Conservation (phyloP, 1,139 yeast genomes). For the Suhomyces kunorum region DNA sequence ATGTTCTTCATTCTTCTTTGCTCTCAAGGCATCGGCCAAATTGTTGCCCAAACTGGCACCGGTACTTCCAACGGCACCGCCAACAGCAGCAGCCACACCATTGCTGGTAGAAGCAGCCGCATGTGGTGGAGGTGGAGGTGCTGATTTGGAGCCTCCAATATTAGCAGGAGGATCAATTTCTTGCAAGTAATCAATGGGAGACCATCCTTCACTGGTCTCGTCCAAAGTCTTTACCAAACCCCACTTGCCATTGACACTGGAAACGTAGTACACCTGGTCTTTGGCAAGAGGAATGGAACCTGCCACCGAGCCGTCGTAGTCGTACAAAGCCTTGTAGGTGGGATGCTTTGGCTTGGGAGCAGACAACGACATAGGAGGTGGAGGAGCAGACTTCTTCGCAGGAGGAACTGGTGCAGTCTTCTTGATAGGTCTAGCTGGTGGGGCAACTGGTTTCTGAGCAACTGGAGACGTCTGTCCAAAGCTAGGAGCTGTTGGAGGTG, state of each 20-base stretch:
- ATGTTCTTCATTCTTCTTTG: conserved; percentile 64
- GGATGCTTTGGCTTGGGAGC: conserved; percentile 67
- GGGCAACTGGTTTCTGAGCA: conserved; percentile 17
- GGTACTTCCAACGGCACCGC: no score
- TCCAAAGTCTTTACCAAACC: conserved; percentile 80
- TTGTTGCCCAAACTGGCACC: conserved; percentile 53
- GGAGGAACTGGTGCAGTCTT: conserved; percentile 43
- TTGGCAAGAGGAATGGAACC: conserved; percentile 75
- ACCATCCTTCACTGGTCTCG: conserved; percentile 90
- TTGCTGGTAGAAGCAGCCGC: conserved; percentile 13
- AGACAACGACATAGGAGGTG: conserved; percentile 56
- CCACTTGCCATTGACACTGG: conserved; percentile 82
- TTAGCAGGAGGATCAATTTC: conserved; percentile 54
- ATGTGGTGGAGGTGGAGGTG: conserved; percentile 39
- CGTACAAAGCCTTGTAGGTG: conserved; percentile 82
- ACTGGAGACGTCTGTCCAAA: conserved; percentile 14
- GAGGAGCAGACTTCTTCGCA: conserved; percentile 35
- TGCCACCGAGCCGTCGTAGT: conserved; percentile 83
- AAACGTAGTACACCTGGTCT: conserved; percentile 72
- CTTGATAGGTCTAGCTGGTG: conserved; percentile 31
- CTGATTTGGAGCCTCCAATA: conserved; percentile 22
- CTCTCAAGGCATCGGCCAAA: conserved; percentile 71
- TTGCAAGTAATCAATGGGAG: conserved; percentile 87
- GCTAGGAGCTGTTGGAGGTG: conserved; percentile 8
- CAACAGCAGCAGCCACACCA: conserved; percentile 4